These are phyloP conservation scores for Phaffomyces antillensis DNA, from an alignment of 805 yeast species.

Conservation along the genomic window DNA sequence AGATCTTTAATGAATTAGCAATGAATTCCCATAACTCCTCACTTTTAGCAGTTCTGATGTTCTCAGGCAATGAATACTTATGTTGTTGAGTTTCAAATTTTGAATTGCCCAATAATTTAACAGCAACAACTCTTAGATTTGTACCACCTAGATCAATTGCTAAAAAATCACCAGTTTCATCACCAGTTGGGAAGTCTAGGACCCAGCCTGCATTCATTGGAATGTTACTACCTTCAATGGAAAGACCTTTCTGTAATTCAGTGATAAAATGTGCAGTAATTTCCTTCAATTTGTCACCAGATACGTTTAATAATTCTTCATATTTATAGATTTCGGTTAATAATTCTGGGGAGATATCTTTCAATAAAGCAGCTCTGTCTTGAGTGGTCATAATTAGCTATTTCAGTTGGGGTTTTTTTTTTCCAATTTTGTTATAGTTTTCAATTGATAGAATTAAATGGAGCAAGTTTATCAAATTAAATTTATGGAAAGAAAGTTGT, in stretches of 20 bases:
- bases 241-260: conserved; percentile 79
- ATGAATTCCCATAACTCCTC: conserved; percentile 82
- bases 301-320: conserved; percentile 56
- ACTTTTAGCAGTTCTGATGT: conserved; percentile 69
- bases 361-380: conserved; percentile 15
- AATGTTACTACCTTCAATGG: conserved; percentile 71
- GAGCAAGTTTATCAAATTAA: too few relatives aligned
- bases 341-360: conserved; percentile 57
- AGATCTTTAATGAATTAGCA: conserved; percentile 70
- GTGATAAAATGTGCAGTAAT: conserved; percentile 69
- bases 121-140: conserved; percentile 86
- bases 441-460: background rate
- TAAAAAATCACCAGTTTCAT: conserved; percentile 81
- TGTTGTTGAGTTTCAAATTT: conserved; percentile 83
- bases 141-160: conserved; percentile 98
- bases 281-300: conserved; percentile 49
- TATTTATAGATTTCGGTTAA: conserved; percentile 49
- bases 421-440: background rate
- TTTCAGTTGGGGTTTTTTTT: conserved; percentile 4
- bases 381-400: background rate
- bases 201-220: conserved; percentile 99
- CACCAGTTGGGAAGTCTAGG: conserved; percentile 85
- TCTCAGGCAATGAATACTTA: conserved; percentile 72
- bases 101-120: conserved; percentile 74
- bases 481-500: too few relatives aligned